These are phyloP conservation scores for Eutrema japonicum DNA, from an alignment of 345 rosid species.

Conservation along the genomic window DNA sequence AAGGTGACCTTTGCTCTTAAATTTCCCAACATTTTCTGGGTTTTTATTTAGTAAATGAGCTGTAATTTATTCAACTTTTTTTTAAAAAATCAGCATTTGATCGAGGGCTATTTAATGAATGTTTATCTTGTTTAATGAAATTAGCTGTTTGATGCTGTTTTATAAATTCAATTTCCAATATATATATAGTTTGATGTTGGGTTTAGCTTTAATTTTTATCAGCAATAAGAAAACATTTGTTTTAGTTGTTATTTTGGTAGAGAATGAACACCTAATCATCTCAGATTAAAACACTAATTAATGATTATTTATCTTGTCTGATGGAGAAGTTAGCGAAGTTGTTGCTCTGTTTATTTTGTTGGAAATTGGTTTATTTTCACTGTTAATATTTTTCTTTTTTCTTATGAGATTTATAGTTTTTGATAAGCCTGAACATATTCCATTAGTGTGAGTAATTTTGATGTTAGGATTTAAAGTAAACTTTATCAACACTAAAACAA, in stretches of 20 bases:
- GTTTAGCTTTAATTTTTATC: neutral
- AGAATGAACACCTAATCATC: neutral
- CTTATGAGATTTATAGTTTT: neutral
- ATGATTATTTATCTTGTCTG: neutral
- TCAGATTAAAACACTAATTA: neutral
- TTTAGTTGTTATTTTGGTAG: neutral
- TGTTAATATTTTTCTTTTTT: neutral
- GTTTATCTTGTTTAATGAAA: conserved; percentile 1
- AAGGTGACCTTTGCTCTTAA: neutral
- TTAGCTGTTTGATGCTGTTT: neutral
- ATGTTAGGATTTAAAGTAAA: neutral
- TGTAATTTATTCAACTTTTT: too few species aligned
- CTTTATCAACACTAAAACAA: too few species aligned
- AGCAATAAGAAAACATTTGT: neutral
- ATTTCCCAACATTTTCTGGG: neutral
- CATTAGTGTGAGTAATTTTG: neutral
- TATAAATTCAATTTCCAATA: neutral
- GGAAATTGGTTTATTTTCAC: neutral
- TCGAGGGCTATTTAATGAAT: neutral
- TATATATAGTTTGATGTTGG: neutral
- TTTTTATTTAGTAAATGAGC: neutral
- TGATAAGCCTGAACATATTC: neutral
- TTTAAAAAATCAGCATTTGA: too few species aligned
- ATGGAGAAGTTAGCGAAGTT: neutral
- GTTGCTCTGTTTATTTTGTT: neutral